Percentiles rank a stretch among this genome's conserved stretches.
phyloP scores from a whole-genome alignment of 2,329 filamentous ascomycete genomes.

The Talaromyces piceae region DNA sequence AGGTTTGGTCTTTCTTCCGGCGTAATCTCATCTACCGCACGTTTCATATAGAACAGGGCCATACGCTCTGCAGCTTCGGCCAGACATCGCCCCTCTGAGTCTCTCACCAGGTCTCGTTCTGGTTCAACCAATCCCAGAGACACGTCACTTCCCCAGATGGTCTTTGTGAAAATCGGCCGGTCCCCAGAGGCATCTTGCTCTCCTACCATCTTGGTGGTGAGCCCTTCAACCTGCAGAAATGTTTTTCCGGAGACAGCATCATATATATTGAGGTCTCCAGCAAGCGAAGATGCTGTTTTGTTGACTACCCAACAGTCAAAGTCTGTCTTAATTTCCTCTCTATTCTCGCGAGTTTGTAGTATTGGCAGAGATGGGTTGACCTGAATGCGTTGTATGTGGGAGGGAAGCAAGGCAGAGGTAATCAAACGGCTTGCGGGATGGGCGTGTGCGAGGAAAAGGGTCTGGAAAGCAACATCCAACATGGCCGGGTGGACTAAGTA shows the following conservation, averaged over 20 bases:
- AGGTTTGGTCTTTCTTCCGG: constrained; percentile 1
- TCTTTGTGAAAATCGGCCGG: constrained; percentile 1
- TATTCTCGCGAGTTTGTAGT: neutral
- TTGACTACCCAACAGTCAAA: neutral
- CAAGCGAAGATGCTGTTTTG: neutral
- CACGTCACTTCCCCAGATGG: constrained; percentile 3
- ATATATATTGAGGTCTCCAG: constrained; percentile 3
- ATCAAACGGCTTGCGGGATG: constrained; percentile 15
- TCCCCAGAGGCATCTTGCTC: constrained; percentile 1
- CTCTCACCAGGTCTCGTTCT: neutral
- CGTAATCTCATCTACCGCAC: neutral
- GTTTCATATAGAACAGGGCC: constrained; percentile 6
- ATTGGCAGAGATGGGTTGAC: neutral
- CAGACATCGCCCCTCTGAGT: neutral
- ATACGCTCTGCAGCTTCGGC: neutral
- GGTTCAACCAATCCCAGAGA: neutral
- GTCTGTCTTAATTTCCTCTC: neutral
- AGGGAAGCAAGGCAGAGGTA: constrained; percentile 14
- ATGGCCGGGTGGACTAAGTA: constrained; percentile 10
- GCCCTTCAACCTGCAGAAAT: constrained; percentile 2
- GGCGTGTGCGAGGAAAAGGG: constrained; percentile 7
- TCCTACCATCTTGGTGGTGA: neutral
- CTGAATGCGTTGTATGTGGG: neutral
- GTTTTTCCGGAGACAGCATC: neutral
- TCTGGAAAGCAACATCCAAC: constrained; percentile 7